Conservation (phyloP, 2,329 filamentous ascomycete species). For the Periconia sp. region DNA sequence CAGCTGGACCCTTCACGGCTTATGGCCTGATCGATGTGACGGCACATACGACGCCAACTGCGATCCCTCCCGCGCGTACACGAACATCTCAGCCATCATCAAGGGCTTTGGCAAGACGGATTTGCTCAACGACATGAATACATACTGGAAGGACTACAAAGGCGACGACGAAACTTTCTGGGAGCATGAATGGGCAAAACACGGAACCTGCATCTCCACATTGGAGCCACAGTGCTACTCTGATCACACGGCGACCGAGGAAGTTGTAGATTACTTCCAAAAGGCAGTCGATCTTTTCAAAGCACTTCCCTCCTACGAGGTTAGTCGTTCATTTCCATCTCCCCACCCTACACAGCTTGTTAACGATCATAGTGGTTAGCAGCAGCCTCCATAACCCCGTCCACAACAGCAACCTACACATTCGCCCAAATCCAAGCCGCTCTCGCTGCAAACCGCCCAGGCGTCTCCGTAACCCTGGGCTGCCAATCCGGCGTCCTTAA, state of each 20-base stretch:
- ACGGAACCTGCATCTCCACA: constrained; percentile 73
- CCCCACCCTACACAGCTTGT: neutral
- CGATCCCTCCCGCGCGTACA: constrained; percentile 63
- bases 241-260: constrained; percentile 58
- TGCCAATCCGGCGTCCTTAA: constrained; percentile 53
- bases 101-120: constrained; percentile 55
- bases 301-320: constrained; percentile 64
- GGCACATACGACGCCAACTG: constrained; percentile 70
- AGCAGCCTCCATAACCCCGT: constrained; percentile 62
- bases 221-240: constrained; percentile 66
- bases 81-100: constrained; percentile 66
- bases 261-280: constrained; percentile 70
- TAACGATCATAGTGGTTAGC: constrained; percentile 53
- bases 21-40: constrained; percentile 65
- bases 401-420: constrained; percentile 59
- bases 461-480: constrained; percentile 62
- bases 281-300: constrained; percentile 68
- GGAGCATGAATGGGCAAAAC: constrained; percentile 72
- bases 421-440: constrained; percentile 61
- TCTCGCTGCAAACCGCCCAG: constrained; percentile 55
- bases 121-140: constrained; percentile 67
- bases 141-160: constrained; percentile 70
- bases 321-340: constrained; percentile 19
- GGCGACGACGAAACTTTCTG: constrained; percentile 67
- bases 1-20: constrained; percentile 63